Base-by-base conservation (phyloP, 129 eudicot genomes). In the Pseudognaphalium luteoalbum region DNA sequence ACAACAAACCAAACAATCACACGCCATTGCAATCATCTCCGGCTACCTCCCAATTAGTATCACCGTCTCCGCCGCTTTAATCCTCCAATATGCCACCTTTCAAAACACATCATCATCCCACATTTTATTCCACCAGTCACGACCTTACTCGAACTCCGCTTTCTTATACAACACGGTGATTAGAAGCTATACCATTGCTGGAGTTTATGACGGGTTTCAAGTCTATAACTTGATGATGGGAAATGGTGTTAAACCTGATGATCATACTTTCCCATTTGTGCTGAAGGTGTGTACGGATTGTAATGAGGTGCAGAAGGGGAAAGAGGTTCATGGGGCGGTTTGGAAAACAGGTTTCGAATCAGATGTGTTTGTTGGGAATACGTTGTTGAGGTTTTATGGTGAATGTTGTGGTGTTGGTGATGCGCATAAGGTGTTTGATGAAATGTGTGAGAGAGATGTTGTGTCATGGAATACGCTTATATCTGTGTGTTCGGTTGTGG, bases 391-490 rank as follows among this genome's bases (percentile, higher is more conserved):
- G 7, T 87, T 92, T 83, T 92, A 92, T 68, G 97, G 96, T 37
- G 90, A 85, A 67, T 91, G 95, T 34, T 78, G 83, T 6, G 33
- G 81, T 72, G 42, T 83, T 66, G 78, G 75, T 75, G 89, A 87
- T 58, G 92, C 92, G 44, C 67, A 85, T 21, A 78, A 74, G 9
- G 81, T 91, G 80, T 84, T 88, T 35, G 90, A 87, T 80, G 90
- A 82, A 81, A 88, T 91, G 92, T 75, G 86, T n/a, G 41, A 57
- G 1, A 83, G 79, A 77, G 90, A 90, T 44, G 81, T 76, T 4
- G 91, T 87, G 75, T 85, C 90, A 4, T 87, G 90, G 90, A 91
- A 88, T 63, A 86, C 97, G 0, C 75, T 91, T 78, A 89, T 92
- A 30, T 85, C 87, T 0, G 93, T 89, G 41, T 92, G 81, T 77